These are phyloP conservation scores for Eruca vesicaria DNA, from an alignment of 441 rosid genomes.

Conservation along the genomic window DNA sequence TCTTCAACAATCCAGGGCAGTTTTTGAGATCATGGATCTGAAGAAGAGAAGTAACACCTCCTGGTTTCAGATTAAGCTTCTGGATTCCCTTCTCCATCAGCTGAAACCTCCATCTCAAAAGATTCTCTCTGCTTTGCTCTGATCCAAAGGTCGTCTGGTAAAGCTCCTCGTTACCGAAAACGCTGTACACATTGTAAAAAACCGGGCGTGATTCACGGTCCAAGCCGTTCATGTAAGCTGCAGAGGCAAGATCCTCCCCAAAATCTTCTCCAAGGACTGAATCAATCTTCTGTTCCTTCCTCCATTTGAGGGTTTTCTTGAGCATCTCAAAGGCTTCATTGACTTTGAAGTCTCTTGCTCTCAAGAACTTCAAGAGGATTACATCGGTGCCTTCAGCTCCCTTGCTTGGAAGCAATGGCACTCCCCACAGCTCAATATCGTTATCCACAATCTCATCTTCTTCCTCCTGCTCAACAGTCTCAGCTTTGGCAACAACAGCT, in stretches of 20 bases:
- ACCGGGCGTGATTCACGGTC: slow-evolving; percentile 80
- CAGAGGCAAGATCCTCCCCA: slow-evolving; percentile 46
- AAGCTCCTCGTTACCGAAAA: slow-evolving; percentile 50
- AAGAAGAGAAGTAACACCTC: slow-evolving; percentile 71
- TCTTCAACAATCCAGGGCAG: slow-evolving; percentile 54
- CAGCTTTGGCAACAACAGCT: slow-evolving; percentile 16
- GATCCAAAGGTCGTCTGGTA: slow-evolving; percentile 60
- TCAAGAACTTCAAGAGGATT: slow-evolving; percentile 73
- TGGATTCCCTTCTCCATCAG: slow-evolving; percentile 79
- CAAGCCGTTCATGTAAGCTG: slow-evolving; percentile 52
- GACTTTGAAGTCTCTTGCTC: slow-evolving; percentile 87
- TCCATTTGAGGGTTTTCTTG: slow-evolving; percentile 75
- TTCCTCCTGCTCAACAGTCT: slow-evolving; percentile 22
- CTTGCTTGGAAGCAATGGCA: slow-evolving; percentile 67
- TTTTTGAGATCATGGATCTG: slow-evolving; percentile 79
- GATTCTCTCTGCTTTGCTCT: slow-evolving; percentile 54
- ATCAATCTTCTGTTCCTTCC: slow-evolving; percentile 55
- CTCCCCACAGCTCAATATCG: slow-evolving; percentile 70
- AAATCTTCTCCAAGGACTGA: slow-evolving; percentile 55
- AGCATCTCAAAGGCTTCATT: slow-evolving; percentile 85
- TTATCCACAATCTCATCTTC: slow-evolving; percentile 35
- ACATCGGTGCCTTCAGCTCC: slow-evolving; percentile 64
- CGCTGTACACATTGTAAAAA: slow-evolving; percentile 67
- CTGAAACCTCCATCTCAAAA: slow-evolving; percentile 79
- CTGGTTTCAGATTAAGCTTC: slow-evolving; percentile 71